phyloP scores from a whole-genome alignment of 306 rosid species.

The Pyrus pyrifolia region DNA sequence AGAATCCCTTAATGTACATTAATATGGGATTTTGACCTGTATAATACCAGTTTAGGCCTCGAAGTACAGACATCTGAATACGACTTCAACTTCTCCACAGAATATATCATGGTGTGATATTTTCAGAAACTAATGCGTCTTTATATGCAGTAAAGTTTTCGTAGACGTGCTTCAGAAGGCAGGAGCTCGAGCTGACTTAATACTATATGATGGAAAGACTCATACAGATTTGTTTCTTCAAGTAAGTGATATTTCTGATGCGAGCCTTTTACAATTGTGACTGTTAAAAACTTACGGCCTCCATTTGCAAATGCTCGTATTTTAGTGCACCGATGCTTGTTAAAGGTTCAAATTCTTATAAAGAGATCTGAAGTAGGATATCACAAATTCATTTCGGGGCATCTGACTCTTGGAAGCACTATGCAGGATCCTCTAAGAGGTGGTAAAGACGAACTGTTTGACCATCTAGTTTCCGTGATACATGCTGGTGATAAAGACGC shows the following conservation, averaged over 20 bases:
- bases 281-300: neutral
- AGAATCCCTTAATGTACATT: slow-evolving; percentile 13
- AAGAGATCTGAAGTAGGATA: neutral
- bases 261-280: neutral
- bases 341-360: neutral
- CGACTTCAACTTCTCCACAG: neutral
- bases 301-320: neutral
- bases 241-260: slow-evolving; percentile 35
- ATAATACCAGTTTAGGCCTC: no score
- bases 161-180: slow-evolving; percentile 47
- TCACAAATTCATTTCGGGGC: neutral
- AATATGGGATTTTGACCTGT: neutral
- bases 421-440: slow-evolving; percentile 93
- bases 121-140: slow-evolving; percentile 10
- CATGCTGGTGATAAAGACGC: slow-evolving; percentile 72
- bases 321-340: neutral
- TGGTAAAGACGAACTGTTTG: slow-evolving; percentile 76
- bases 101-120: neutral
- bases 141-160: slow-evolving; percentile 58
- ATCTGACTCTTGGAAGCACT: slow-evolving; percentile 8
- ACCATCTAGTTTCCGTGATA: slow-evolving; percentile 48
- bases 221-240: slow-evolving; percentile 97
- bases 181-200: slow-evolving; percentile 62
- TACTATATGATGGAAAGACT: slow-evolving; percentile 73
- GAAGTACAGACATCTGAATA: neutral